Evolutionary conservation across 176 grass and related monocot genomes (phyloP).

Genomic region (Triticum aestivum): IWGSC_CS_RefSeq_v2.1 NC_057799.1:157950296-157950795

Average conservation of each 20-base stretch:
- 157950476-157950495: neutral
- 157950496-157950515: neutral
- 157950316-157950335: neutral
- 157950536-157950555: neutral
- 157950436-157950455: too few species aligned
- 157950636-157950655: neutral
- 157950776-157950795: neutral
- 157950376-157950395: too few species aligned
- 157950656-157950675: neutral
- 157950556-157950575: neutral
- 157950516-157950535: neutral
- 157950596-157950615: neutral
- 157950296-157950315: neutral
- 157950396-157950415: too few species aligned
- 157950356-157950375: too few species aligned
- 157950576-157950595: neutral
- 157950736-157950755: neutral
- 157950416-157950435: too few species aligned
- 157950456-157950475: too few species aligned
- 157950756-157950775: conserved; percentile 9
- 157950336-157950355: too few species aligned
- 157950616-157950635: neutral
- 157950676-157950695: neutral
- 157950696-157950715: neutral
- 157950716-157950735: neutral